Conservation (phyloP, 2,329 filamentous ascomycete species). For the Aureobasidium musti region DNA sequence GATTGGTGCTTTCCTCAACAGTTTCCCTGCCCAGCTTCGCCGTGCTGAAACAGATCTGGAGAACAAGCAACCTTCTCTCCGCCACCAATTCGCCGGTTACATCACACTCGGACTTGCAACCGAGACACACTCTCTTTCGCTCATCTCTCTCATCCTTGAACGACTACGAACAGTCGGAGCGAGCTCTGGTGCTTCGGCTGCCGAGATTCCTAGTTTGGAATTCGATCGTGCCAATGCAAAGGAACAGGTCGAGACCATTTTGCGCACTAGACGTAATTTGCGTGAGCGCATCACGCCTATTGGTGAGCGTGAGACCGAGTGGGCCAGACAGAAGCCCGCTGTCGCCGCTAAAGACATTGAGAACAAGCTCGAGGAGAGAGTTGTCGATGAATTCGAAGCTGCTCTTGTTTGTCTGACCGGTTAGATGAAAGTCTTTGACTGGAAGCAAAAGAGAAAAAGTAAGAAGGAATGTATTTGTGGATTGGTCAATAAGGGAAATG, state of each 20-base stretch:
- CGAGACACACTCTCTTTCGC: constrained; percentile 75
- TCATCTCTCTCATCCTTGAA: constrained; percentile 72
- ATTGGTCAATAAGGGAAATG: not conserved
- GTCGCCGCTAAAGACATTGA: constrained; percentile 49
- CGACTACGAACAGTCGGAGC: constrained; percentile 65
- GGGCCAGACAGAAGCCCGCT: constrained; percentile 47
- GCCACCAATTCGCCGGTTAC: constrained; percentile 56
- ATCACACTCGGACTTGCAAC: constrained; percentile 72
- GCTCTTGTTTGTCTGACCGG: constrained; percentile 28
- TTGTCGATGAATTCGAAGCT: constrained; percentile 66
- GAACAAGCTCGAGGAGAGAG: constrained; percentile 73
- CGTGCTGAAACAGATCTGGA: constrained; percentile 74
- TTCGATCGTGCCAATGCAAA: constrained; percentile 73
- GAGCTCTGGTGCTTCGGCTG: constrained; percentile 59
- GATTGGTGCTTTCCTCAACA: constrained; percentile 82
- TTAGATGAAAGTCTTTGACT: not conserved
- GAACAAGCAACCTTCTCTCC: constrained; percentile 49
- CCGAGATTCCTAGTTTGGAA: constrained; percentile 68
- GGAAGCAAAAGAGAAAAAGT: not conserved
- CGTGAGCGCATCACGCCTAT: constrained; percentile 72
- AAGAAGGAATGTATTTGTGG: not conserved
- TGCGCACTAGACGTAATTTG: constrained; percentile 63
- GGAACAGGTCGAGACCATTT: constrained; percentile 81
- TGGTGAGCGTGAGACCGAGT: constrained; percentile 70
- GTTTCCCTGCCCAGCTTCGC: constrained; percentile 76